Evolutionary conservation across 306 rosid genomes (phyloP).

Genomic region (Dryas drummondii): DNA sequence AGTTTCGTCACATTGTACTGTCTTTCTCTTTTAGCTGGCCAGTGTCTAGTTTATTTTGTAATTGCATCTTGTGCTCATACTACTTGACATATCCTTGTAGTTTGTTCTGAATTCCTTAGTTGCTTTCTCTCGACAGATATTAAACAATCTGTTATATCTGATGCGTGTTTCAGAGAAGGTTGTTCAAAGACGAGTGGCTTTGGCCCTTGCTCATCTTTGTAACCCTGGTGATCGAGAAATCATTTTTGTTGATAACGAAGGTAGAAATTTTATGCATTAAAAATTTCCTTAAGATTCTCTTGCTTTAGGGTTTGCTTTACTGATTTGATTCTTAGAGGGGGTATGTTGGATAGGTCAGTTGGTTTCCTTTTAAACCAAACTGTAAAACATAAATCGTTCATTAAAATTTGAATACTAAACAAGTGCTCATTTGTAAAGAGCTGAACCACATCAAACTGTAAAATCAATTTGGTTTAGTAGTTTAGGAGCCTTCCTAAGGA

Average conservation of each 20-base stretch:
- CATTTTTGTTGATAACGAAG: slow-evolving; percentile 62
- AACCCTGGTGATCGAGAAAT: slow-evolving; percentile 51
- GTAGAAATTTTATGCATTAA: slow-evolving; percentile 30
- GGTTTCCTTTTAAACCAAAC: neutral
- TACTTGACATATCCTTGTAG: slow-evolving; percentile 16
- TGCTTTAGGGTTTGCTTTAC: neutral
- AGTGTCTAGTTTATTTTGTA: neutral
- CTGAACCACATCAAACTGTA: too few relatives aligned
- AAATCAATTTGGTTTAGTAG: neutral
- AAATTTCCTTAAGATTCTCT: neutral
- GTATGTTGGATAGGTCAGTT: neutral
- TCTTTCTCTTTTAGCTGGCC: neutral
- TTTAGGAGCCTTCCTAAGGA: neutral
- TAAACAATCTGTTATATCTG: slow-evolving; percentile 66
- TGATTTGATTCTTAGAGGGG: slow-evolving; percentile 9
- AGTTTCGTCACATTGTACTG: slow-evolving; percentile 22
- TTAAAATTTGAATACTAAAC: too few relatives aligned
- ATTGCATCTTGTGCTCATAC: slow-evolving; percentile 2
- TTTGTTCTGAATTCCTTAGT: neutral
- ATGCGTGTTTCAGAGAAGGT: slow-evolving; percentile 60
- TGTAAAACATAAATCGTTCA: neutral
- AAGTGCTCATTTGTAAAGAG: neutral
- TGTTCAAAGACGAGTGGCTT: slow-evolving; percentile 62
- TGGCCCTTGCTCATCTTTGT: slow-evolving; percentile 84
- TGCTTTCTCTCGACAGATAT: slow-evolving; percentile 32